Base-by-base conservation (phyloP, 106 monocot genomes). In the Dendrobium nobile region DNA sequence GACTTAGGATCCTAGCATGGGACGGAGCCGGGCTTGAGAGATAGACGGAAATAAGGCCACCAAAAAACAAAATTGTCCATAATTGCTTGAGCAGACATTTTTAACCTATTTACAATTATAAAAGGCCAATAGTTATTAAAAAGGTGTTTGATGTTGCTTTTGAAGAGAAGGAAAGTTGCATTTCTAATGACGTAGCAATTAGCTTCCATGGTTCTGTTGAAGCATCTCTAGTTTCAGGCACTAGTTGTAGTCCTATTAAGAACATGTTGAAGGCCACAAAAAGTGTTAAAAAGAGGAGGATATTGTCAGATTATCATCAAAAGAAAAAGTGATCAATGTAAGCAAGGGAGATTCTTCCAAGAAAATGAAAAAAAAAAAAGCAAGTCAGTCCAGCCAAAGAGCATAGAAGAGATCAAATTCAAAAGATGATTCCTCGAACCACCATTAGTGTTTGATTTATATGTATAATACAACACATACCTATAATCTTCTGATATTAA, bases 21-120 rank as follows among this genome's bases (percentile, higher is more conserved):
- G 95, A 17, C 91, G 95, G 92, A 93, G 72, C 55, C 91, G 90
- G 95, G 31, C 91, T 95, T 6, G 95, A 95, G 83, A 89, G 95
- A 85, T 95, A 93, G 92, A 95, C 91, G 92, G 93, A 92, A 10
- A 88, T 91, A 42, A 89, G 91, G n/a, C 42, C 76, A 4, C 88
- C 88, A 7, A 86, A 90, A 40, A 87, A 77, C 44, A 82, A 68
- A 0, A 64, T 75, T 0, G 72, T 65, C 0, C 85, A 92, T 9
- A 84, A 88, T 47, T 87, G 87, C 48, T 41, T 73, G n/a, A 81
- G 59, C 67, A 87, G 54, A 82, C 80, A 86, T 56, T 17, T 80
- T 33, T 83, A 89, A 41, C 73, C 80, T 22, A 42, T 80, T 24
- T 77, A 26, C 4, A 42, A 41, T 40, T 47, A 81, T 18, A 77